Conservation (phyloP, 345 rosid species). For the Lenwebbia sp. region DNA sequence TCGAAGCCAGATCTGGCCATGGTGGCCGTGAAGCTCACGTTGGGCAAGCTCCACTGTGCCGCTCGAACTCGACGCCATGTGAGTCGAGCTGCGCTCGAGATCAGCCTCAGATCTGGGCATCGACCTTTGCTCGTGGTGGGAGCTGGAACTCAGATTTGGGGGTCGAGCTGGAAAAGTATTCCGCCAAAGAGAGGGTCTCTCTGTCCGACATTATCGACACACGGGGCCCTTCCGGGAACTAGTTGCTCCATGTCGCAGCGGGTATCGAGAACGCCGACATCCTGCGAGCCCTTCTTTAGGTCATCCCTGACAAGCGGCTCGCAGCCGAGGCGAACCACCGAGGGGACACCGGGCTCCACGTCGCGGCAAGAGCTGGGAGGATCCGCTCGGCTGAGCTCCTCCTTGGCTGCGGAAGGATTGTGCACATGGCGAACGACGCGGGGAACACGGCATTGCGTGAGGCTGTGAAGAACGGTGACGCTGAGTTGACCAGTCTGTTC, state of each 20-base stretch:
- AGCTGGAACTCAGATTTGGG: background rate
- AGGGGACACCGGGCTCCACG: background rate
- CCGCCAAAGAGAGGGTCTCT: background rate
- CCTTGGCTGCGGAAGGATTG: background rate
- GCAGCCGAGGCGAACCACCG: background rate
- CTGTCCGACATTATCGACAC: background rate
- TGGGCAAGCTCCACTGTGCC: background rate
- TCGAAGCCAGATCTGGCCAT: too few species aligned
- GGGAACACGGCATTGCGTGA: background rate
- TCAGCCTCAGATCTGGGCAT: background rate
- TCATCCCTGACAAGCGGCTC: background rate
- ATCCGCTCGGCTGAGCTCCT: background rate
- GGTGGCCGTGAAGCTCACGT: background rate
- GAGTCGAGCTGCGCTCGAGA: background rate
- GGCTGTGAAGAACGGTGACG: background rate
- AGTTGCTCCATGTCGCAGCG: background rate
- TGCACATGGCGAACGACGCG: background rate
- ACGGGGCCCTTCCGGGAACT: background rate
- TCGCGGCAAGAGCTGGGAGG: background rate
- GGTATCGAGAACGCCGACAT: background rate
- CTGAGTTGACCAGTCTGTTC: background rate
- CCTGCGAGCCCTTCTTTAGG: background rate
- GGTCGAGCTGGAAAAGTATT: background rate
- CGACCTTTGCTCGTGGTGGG: background rate
- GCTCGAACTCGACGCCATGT: accelerated